Base-by-base conservation (phyloP, 495 filamentous ascomycete species). In the Physcia stellaris region DNA sequence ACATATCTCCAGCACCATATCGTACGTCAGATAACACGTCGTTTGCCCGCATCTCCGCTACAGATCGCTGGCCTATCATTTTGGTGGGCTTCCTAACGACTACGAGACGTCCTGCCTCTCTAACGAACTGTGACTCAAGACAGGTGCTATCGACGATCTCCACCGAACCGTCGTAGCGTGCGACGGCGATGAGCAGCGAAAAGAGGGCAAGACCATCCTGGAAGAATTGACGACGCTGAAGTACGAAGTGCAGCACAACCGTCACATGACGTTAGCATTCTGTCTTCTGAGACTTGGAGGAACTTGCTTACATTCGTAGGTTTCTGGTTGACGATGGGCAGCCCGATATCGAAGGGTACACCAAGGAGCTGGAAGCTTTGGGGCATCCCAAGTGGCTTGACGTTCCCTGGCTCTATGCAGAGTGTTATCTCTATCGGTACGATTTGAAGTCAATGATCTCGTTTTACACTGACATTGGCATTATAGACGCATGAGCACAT, bases 201-300 rank as follows among this genome's bases (percentile, higher is more conserved):
- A 69, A 19, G 90, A 98, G 50, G 90, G 90, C 43, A 94, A 94
- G 61, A 62, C 56, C 43, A 90, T 98, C 43, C 69, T 93, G 24
- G 76, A 77, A 55, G 71, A 79, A 38, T 64, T 98, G 2, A 79
- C 81, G 11, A 74, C 68, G 50, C 67, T 98, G 45, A 98, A 98
- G 61, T 94, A 96, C 60, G 88, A 98, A 62, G 57, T 95, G 30
- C 90, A 94, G 53, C 90, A 98, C 56, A 73, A 95, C 54, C 71
- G 86, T 28, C 64, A 76, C 44, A 56, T 98, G 51, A 84, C 69
- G 86, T 92, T 61, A 48, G 79, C 61, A 19, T 27, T 20, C 11
- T 1, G 4, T 27, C 27, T 17, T 32, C 30, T 10, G 22, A 2
- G 15, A 16, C 17, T 13, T 6, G 1, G n/a, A 0, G 10, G 15